Evolutionary conservation across 208 protist genomes (phyloP), one percentile per base, ranked within the genome.

Genomic region (Acanthamoeba royreba): DNA sequence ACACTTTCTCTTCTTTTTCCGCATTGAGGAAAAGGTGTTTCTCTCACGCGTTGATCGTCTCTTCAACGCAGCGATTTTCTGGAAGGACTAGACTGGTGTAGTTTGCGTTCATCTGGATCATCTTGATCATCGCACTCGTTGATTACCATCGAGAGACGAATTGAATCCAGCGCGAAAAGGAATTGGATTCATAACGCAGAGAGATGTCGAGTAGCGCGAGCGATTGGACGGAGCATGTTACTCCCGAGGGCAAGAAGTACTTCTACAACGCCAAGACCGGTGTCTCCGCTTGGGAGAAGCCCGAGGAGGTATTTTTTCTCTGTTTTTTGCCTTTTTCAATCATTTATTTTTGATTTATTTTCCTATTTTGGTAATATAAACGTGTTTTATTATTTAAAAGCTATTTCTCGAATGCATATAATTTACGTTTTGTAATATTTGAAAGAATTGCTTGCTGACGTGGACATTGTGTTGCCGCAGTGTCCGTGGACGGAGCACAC

Each of bases 231-330:
- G 94, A 94, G 49, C 83, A 95, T 22, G 46, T 42, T 17, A 31
- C 95, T 49, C 19, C 91, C 7, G 95, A 96, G 47, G 95, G 95
- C 4, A 96, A 95, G 42, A 95, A 83, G 17, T 96, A 94, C 69
- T 96, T 92, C 53, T 93, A 96, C 93, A 86, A 96, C 47, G 85
- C 74, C 28, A 40, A 74, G 33, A 94, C 92, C 19, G 45, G 66
- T 25, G n/a, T 79, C 13, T 92, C 94, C 22, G 47, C 87, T 13
- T 96, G 95, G 95, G 94, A 96, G 17, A 96, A 96, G 58, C 95
- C 95, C 2, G 92, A 94, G 42, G 79, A 93, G 38, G n/a, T 55
- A 46, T 4, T 1, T 31, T 33, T 0, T 8, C 28, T 45, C 47
- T 86, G 35, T 33, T 52, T 22, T n/a, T 35, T 35, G 5, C 13